Evolutionary conservation across 2,329 filamentous ascomycete genomes (phyloP).

Genomic region (Exophiala spinifera): DNA sequence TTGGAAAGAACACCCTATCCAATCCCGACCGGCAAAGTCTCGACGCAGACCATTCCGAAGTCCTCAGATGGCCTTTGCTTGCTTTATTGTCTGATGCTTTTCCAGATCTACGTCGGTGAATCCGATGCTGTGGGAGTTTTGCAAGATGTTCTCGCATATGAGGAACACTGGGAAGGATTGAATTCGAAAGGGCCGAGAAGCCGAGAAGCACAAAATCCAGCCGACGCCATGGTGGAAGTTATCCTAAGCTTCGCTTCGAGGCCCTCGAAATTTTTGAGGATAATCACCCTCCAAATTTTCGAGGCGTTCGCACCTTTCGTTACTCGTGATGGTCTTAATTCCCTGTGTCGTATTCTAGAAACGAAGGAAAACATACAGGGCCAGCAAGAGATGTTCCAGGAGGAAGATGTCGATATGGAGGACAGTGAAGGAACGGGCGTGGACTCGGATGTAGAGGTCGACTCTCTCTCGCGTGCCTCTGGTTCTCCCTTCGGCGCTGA

Average conservation of each 20-base stretch:
- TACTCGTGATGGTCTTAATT: constrained; percentile 67
- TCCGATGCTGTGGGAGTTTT: constrained; percentile 79
- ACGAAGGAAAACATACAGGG: constrained; percentile 79
- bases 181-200: constrained; percentile 16
- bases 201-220: constrained; percentile 40
- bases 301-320: constrained; percentile 74
- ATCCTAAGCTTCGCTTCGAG: constrained; percentile 85
- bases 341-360: constrained; percentile 62
- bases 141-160: constrained; percentile 75
- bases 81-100: constrained; percentile 76
- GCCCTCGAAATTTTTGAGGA: constrained; percentile 77
- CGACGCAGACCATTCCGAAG: constrained; percentile 36
- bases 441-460: constrained; percentile 44
- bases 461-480: constrained; percentile 24
- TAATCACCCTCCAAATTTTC: constrained; percentile 85
- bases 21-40: constrained; percentile 32
- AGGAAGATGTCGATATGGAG: constrained; percentile 59
- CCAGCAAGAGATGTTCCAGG: constrained; percentile 80
- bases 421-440: constrained; percentile 45
- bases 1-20: constrained; percentile 34
- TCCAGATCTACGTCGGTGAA: constrained; percentile 89
- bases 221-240: constrained; percentile 79
- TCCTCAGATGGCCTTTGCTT: constrained; percentile 67
- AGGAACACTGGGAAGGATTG: constrained; percentile 42
- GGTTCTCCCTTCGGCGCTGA: constrained; percentile 24